Evolutionary conservation across 23 red algal genomes (phyloP).

Genomic region (Gracilariopsis chorda): DNA sequence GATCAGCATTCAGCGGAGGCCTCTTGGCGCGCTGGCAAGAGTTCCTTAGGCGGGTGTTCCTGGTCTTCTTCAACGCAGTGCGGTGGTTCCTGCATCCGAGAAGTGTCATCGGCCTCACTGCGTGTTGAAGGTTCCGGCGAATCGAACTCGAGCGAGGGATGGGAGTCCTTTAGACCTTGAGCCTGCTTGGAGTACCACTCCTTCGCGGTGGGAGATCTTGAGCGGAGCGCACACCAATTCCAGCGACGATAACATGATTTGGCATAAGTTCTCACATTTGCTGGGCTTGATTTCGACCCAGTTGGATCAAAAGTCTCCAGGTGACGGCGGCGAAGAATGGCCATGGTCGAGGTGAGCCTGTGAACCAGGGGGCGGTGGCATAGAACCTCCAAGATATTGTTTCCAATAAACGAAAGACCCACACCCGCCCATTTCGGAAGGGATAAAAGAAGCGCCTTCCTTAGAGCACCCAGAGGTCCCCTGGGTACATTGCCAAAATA

Average conservation of each 20-base stretch:
- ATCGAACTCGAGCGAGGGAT: background rate
- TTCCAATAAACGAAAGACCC: background rate
- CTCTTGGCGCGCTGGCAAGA: background rate
- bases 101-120: background rate
- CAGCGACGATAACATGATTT: background rate
- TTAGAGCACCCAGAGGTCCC: background rate
- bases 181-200: background rate
- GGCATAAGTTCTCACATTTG: too few relatives aligned
- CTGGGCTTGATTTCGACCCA: too few relatives aligned
- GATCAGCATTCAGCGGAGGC: background rate
- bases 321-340: background rate
- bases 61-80: too few relatives aligned
- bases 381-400: background rate
- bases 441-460: background rate
- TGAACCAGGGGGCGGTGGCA: background rate
- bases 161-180: background rate
- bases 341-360: background rate
- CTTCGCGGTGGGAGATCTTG: background rate
- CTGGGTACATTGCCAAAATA: slow-evolving; percentile 1
- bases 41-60: background rate
- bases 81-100: too few relatives aligned
- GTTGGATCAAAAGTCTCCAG: background rate
- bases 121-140: background rate
- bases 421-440: slow-evolving; percentile 1
- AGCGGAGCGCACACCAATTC: background rate